Base-by-base conservation (phyloP, 2,329 filamentous ascomycete genomes). In the Tolypocladium amazonense region DNA sequence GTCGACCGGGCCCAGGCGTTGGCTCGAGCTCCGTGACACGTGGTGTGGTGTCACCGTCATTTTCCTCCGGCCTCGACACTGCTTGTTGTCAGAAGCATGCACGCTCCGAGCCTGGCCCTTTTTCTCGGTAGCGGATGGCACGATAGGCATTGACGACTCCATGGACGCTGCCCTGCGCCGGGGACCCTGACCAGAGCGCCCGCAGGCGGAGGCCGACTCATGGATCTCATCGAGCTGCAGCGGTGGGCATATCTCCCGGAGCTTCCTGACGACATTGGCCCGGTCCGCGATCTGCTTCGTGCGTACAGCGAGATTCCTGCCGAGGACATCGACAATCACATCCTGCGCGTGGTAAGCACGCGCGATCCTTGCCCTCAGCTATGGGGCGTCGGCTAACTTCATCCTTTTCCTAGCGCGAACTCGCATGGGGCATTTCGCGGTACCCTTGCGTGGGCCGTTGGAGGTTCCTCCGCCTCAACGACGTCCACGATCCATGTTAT, bases 401-500 rank as follows among this genome's bases (percentile, higher is more conserved):
- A 14, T 27, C 27, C 11, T 33, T 25, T 25, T 9, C 55, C 56
- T 57, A 81, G 79, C 73, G 79, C 62, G 75, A 79, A 60, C 70
- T 73, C 50, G 73, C 78, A 8, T 81, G 79, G 79, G 71, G 71
- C 35, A 65, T 76, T 55, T 75, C 75, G 50, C 73, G 73, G 9
- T 74, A 75, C 61, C 75, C 78, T 33, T 79, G 72, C 64, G 73
- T 81, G 58, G 78, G 79, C n/a, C 73, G 77, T 54, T 80, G 78
- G 75, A 78, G 76, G 55, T 81, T 81, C 60, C 70, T 80, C 20
- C 74, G 73, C 50, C 69, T 79, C n/a, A 69, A 71, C 14, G 73
- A 77, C 55, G 66, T 69, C 25, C 63, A 70, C 43, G 77, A 80
- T 61, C 70, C 74, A 7, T 73, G 71, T 55, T 79, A 79, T 62